Conservation (phyloP, 805 yeast genomes). For the Lipomyces japonicus region DNA sequence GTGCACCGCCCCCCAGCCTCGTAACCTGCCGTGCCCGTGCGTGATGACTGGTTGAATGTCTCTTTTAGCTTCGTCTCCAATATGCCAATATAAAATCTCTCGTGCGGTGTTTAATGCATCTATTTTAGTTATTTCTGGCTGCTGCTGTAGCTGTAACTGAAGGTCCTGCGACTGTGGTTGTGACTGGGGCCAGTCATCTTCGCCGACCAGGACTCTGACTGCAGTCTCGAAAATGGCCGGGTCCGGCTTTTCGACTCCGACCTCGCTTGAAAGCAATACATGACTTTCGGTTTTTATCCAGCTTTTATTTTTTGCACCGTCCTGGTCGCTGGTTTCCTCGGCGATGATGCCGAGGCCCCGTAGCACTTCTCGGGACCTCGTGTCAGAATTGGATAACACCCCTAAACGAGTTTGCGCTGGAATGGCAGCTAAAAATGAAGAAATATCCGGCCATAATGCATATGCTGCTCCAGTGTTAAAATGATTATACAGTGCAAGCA, state of each 20-base stretch:
- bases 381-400: constrained; percentile 21
- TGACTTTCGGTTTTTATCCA: constrained; percentile 8
- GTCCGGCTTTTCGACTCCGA: constrained; percentile 25
- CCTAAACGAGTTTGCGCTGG: constrained; percentile 3
- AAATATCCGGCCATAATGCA: constrained; percentile 9
- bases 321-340: background rate
- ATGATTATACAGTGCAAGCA: constrained; percentile 7
- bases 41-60: constrained; percentile 13
- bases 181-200: background rate
- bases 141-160: background rate
- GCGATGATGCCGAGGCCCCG: constrained; percentile 12
- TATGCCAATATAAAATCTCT: constrained; percentile 15
- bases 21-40: background rate
- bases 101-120: background rate
- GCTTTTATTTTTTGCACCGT: background rate
- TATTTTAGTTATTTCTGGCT: background rate
- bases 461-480: constrained; percentile 21
- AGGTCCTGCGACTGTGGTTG: background rate
- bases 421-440: constrained; percentile 10
- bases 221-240: constrained; percentile 20
- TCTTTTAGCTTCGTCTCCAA: constrained; percentile 23
- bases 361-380: constrained; percentile 10
- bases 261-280: constrained; percentile 19
- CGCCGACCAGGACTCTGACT: background rate
- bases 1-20: constrained; percentile 12